A percentile compares a stretch with the other conserved stretches of the same genome.
Evolutionary conservation across 2,329 filamentous ascomycete genomes (phyloP).

Genomic region (Colletotrichum incanum): DNA sequence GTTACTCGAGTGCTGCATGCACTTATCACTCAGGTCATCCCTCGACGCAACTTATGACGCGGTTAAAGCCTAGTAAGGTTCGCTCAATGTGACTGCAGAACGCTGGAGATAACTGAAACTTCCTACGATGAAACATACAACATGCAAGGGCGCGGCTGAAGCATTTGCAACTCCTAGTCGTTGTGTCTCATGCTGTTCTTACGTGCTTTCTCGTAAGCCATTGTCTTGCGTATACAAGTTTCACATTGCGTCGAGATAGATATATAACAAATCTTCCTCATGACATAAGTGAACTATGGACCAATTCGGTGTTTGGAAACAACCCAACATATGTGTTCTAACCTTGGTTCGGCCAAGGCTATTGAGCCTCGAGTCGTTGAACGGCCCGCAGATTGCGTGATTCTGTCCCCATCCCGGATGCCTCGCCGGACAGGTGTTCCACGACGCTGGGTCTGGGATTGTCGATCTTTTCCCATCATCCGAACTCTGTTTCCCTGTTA

Average conservation of each 20-base stretch:
- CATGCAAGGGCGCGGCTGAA: background rate
- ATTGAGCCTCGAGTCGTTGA: conserved; percentile 24
- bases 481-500: conserved; percentile 24
- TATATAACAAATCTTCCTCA: no score
- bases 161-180: background rate
- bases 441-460: conserved; percentile 4
- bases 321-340: background rate
- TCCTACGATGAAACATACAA: conserved; percentile 2
- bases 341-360: background rate
- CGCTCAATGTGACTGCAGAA: background rate
- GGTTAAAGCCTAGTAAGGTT: no score
- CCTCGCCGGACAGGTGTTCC: conserved; percentile 9
- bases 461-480: conserved; percentile 28
- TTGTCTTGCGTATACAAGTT: background rate
- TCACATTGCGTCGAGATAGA: background rate
- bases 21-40: background rate
- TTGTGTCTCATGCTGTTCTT: background rate
- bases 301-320: no score
- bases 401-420: conserved; percentile 12
- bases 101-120: background rate
- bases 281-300: background rate
- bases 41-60: no score
- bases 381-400: conserved; percentile 29
- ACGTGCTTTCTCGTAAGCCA: background rate
- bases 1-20: background rate